phyloP scores from a whole-genome alignment of 2,329 filamentous ascomycete species.

The Hypomyces rosellus region DNA sequence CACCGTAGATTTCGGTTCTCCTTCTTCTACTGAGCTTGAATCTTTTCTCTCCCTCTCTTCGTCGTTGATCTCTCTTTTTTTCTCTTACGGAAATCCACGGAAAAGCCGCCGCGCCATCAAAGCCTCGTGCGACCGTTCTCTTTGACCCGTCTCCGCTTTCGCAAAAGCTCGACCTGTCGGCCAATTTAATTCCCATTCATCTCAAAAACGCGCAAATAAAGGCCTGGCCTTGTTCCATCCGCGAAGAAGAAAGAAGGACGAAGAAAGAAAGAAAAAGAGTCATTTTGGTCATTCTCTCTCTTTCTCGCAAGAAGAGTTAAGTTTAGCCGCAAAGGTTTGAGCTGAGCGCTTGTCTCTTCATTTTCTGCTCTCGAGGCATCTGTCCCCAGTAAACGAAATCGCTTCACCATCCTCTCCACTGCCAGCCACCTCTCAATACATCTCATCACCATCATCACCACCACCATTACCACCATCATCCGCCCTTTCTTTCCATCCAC shows the following conservation, averaged over 20 bases:
- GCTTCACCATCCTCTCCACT: conserved; percentile 27
- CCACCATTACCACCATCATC: conserved; percentile 24
- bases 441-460: conserved; percentile 19
- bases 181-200: background rate
- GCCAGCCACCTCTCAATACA: conserved; percentile 14
- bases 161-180: background rate
- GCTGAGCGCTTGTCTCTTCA: conserved; percentile 32
- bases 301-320: conserved; percentile 4
- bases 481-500: conserved; percentile 25
- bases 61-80: background rate
- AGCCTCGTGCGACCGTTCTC: background rate
- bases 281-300: background rate
- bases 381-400: conserved; percentile 29
- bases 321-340: conserved; percentile 26
- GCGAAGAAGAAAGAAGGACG: too few species aligned
- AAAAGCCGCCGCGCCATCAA: background rate
- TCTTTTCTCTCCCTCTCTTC: background rate
- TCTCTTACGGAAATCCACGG: background rate
- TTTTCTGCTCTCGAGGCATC: conserved; percentile 31
- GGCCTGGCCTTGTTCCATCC: too few species aligned
- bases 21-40: background rate
- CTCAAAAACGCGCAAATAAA: background rate
- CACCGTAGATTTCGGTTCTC: background rate
- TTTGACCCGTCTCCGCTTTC: conserved; percentile 1
- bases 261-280: background rate